Percentiles rank a stretch among this genome's conserved stretches.
phyloP scores from a whole-genome alignment of 306 rosid species.

The Rosa multiflora region DNA sequence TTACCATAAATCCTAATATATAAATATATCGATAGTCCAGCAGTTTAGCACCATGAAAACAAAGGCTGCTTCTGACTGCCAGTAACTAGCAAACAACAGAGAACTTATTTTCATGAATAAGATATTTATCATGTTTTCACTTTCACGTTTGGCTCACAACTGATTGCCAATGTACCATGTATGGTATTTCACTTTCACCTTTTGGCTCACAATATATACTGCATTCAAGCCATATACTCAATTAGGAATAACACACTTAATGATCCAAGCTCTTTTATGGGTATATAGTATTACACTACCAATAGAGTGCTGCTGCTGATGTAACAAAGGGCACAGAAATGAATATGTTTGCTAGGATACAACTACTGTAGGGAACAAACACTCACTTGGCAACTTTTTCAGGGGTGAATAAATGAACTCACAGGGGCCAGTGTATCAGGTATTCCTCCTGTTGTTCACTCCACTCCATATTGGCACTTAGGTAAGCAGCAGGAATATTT shows the following conservation, averaged over 20 bases:
- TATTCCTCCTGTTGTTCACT: conserved; percentile 88
- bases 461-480: conserved; percentile 98
- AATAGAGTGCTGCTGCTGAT: conserved; percentile 8
- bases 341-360: conserved; percentile 23
- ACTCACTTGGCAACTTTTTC: conserved; percentile 96
- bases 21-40: background rate
- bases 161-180: background rate
- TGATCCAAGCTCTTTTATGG: background rate
- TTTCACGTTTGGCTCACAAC: background rate
- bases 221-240: background rate
- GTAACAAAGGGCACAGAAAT: conserved; percentile 19
- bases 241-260: background rate
- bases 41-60: background rate
- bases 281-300: background rate
- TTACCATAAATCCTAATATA: background rate
- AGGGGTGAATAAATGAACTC: no score
- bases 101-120: no score
- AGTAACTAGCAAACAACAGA: no score
- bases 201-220: background rate
- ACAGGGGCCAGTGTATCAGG: no score
- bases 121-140: background rate
- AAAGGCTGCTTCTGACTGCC: background rate
- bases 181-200: background rate
- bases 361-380: conserved; percentile 16
- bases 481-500: conserved; percentile 87